A percentile compares a stretch with the other conserved stretches of the same genome.
Evolutionary conservation across 2,329 filamentous ascomycete species (phyloP).

Genomic region (Exophiala xenobiotica): DNA sequence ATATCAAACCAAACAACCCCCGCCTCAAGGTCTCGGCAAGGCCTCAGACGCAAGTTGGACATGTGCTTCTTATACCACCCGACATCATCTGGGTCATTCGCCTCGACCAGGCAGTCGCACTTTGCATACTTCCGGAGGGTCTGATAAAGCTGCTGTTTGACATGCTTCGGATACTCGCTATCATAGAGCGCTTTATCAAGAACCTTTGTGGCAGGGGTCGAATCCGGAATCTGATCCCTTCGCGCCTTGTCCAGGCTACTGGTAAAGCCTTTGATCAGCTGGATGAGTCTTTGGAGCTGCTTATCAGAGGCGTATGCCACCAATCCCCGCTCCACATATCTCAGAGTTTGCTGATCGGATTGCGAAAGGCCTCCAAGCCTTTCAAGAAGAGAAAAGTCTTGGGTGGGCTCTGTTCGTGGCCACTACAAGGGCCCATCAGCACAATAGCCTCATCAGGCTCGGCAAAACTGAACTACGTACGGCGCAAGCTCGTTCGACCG

Average conservation of each 20-base stretch:
- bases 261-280: neutral
- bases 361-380: neutral
- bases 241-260: too few species aligned
- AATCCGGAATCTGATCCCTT: too few species aligned
- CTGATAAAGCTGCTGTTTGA: neutral
- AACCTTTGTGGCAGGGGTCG: too few species aligned
- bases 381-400: neutral
- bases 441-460: too few species aligned
- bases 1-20: neutral
- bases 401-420: neutral
- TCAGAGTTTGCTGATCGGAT: neutral
- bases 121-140: neutral
- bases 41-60: conserved; percentile 3
- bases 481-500: conserved; percentile 1
- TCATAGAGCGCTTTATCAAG: neutral
- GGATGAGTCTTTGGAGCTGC: neutral
- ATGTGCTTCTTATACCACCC: conserved; percentile 1
- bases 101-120: neutral
- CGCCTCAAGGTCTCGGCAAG: neutral
- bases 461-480: too few species aligned
- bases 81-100: too few species aligned
- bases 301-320: neutral
- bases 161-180: neutral
- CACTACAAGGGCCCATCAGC: neutral
- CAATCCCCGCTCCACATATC: neutral